Evolutionary conservation across 2,329 filamentous ascomycete species (phyloP), one percentile per base, ranked within the genome.

Genomic region (Cladosporium cucumerinum): DNA sequence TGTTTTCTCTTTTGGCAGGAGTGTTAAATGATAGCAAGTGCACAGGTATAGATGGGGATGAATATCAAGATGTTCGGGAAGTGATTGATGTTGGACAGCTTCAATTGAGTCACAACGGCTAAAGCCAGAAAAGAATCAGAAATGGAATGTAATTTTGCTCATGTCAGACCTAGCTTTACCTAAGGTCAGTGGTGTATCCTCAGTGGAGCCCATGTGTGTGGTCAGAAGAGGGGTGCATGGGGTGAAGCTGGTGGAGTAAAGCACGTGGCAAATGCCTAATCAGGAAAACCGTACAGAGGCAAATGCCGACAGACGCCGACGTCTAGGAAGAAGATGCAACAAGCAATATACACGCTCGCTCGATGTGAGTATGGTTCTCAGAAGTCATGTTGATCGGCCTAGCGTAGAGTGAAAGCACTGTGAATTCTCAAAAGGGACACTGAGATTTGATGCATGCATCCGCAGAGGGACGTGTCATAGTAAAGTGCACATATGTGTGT

Each of bases 301-400:
- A 54, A 54, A 54, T 32, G 28, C 55, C 55, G 55, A 58, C 55
- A 57, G 46, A 57, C 12, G 36, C 55, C 55, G 49, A 43, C 36
- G 39, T 46, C 39, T 46, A 6, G 36, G 7, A 43, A 43, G 36
- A 43, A 43, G 6, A n/a, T 18, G 16, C 34, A 5, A 28, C 3
- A 28, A 28, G 7, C 34, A n/a, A 43, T 2, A 43, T n/a, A 10
- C 10, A n/a, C 18, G 18, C 36, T 39, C 3, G 16, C 7, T n/a
- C 28, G 28, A 30, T 30, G 16, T 39, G 39, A 8, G 18, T 7
- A 11, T 21, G 8, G 2, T 46, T 12, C 14, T 46, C 3, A 5
- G 8, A 21, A 10, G n/a, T 46, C 8, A 11, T n/a, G 5, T n/a
- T 46, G 2, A 12, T 21, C 6, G 4, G 8, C 39, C n/a, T 8